phyloP scores from a whole-genome alignment of 2,329 filamentous ascomycete genomes.

The Aspergillus pseudoglaucus region DNA sequence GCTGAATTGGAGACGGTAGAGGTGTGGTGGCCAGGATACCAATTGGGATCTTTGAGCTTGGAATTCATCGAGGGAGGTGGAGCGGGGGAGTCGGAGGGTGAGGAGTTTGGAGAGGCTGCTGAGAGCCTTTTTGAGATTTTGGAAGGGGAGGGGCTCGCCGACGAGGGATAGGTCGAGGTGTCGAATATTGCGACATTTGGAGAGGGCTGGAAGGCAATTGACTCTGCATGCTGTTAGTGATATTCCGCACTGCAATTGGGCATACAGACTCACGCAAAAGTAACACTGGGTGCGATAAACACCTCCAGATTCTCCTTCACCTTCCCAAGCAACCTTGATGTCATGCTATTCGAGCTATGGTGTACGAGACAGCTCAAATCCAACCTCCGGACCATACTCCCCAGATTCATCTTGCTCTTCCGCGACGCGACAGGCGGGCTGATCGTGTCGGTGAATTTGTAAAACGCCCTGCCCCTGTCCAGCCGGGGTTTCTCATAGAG shows the following conservation, averaged over 20 bases:
- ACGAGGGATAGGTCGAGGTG: slow-evolving; percentile 50
- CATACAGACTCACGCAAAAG: slow-evolving; percentile 44
- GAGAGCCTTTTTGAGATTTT: slow-evolving; percentile 46
- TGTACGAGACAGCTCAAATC: slow-evolving; percentile 53
- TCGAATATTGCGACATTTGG: slow-evolving; percentile 48
- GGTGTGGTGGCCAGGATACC: slow-evolving; percentile 21
- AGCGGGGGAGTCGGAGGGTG: slow-evolving; percentile 40
- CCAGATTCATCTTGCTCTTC: slow-evolving; percentile 40
- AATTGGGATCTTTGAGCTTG: slow-evolving; percentile 7
- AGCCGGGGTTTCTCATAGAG: slow-evolving; percentile 51
- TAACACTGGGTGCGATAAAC: slow-evolving; percentile 54
- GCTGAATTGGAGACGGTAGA: slow-evolving; percentile 19
- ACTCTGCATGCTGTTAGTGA: slow-evolving; percentile 21
- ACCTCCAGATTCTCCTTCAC: slow-evolving; percentile 46
- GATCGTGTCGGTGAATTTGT: slow-evolving; percentile 49
- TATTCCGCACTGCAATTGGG: neutral
- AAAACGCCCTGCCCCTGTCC: slow-evolving; percentile 44
- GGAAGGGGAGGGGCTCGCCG: slow-evolving; percentile 44
- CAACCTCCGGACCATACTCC: slow-evolving; percentile 46
- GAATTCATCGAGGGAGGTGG: slow-evolving; percentile 14
- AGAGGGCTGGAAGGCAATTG: slow-evolving; percentile 51
- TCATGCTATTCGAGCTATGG: slow-evolving; percentile 52
- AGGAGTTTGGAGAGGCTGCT: slow-evolving; percentile 40
- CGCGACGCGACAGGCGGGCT: slow-evolving; percentile 44
- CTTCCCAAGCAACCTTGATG: slow-evolving; percentile 50